Evolutionary conservation across 192 early-diverging fungal genomes (phyloP).

Genomic region (Backusella westeae): DNA sequence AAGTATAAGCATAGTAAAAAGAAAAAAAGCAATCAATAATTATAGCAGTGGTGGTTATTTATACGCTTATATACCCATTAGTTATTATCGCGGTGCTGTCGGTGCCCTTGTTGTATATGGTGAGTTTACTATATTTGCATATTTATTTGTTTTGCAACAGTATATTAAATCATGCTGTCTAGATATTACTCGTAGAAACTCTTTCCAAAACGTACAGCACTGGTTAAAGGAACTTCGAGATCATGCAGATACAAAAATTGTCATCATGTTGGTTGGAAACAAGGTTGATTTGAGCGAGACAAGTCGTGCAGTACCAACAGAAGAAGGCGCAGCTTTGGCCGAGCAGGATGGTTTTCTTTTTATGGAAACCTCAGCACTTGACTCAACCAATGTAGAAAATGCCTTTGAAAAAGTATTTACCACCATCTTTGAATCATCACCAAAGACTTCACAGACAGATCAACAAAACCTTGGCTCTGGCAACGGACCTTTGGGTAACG

Average conservation of each 20-base stretch:
- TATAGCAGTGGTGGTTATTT: not conserved
- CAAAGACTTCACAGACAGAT: slow-evolving; percentile 22
- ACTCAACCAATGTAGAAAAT: slow-evolving; percentile 79
- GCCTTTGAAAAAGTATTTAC: slow-evolving; percentile 80
- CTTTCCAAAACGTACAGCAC: slow-evolving; percentile 82
- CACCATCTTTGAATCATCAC: slow-evolving; percentile 55
- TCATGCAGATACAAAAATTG: slow-evolving; percentile 88
- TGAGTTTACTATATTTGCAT: slow-evolving; percentile 51
- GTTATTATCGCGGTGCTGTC: slow-evolving; percentile 94
- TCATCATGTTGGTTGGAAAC: slow-evolving; percentile 92
- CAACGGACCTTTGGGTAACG: slow-evolving; percentile 4
- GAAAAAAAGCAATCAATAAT: not conserved
- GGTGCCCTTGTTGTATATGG: slow-evolving; percentile 91
- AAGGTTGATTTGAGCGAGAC: slow-evolving; percentile 79
- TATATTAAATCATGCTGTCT: not conserved
- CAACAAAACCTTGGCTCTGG: not conserved
- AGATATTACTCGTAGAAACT: slow-evolving; percentile 52
- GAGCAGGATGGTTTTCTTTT: slow-evolving; percentile 76
- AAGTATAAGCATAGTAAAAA: slow-evolving; percentile 14
- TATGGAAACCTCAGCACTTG: slow-evolving; percentile 73
- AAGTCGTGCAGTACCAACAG: slow-evolving; percentile 62
- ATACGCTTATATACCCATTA: slow-evolving; percentile 13
- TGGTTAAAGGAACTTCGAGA: slow-evolving; percentile 94
- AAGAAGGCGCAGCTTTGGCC: slow-evolving; percentile 78
- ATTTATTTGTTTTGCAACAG: not conserved